A percentile compares a stretch with the other conserved stretches of the same genome.
Evolutionary conservation across 2,329 filamentous ascomycete genomes (phyloP).

Genomic region (Calycina marina): DNA sequence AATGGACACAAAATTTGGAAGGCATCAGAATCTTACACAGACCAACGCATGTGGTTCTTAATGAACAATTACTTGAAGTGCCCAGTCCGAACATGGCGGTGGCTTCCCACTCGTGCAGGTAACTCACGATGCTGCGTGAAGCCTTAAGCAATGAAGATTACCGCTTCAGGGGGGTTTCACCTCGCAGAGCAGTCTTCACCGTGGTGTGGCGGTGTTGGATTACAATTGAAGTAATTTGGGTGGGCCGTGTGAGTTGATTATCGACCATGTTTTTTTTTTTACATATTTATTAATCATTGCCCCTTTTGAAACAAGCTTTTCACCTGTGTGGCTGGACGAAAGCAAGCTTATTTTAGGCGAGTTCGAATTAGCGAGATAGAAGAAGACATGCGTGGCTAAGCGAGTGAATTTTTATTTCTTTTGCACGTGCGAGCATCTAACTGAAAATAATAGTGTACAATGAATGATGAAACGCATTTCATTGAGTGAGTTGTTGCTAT

Average conservation of each 20-base stretch:
- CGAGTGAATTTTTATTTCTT: too few relatives aligned
- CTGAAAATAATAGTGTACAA: too few relatives aligned
- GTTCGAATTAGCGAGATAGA: too few relatives aligned
- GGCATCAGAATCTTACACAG: constrained; percentile 39
- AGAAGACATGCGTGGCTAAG: too few relatives aligned
- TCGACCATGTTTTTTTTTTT: constrained; percentile 17
- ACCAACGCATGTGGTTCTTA: constrained; percentile 24
- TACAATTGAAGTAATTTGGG: constrained; percentile 49
- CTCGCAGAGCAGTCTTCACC: constrained; percentile 59
- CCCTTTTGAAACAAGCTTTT: too few relatives aligned
- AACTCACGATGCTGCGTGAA: constrained; percentile 49
- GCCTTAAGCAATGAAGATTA: constrained; percentile 56
- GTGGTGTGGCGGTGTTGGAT: constrained; percentile 55
- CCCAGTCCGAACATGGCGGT: constrained; percentile 57
- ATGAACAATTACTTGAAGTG: constrained; percentile 30
- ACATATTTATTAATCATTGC: constrained; percentile 1
- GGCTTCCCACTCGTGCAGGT: constrained; percentile 49
- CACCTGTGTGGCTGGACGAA: too few relatives aligned
- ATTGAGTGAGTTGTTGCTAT: neutral
- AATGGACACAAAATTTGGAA: constrained; percentile 46
- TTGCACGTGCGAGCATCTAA: too few relatives aligned
- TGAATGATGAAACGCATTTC: too few relatives aligned
- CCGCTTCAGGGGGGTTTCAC: constrained; percentile 56
- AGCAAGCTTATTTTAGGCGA: too few relatives aligned
- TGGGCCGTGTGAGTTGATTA: constrained; percentile 18